These are phyloP conservation scores for Aspergillus coremiiformis DNA, from an alignment of 495 filamentous ascomycete genomes.

Conservation along the genomic window DNA sequence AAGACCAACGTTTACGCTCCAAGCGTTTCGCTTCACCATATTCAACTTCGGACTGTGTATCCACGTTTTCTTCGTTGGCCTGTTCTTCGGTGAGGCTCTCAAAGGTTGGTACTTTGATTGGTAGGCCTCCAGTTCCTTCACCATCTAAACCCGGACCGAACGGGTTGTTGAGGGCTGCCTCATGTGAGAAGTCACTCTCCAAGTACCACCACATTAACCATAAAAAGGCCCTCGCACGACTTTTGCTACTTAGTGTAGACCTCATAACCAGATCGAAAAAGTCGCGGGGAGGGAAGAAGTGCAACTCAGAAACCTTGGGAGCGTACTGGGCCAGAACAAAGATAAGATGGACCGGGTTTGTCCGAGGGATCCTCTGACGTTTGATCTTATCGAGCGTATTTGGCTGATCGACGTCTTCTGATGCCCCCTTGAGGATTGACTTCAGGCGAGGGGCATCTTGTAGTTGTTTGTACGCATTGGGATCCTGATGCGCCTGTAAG, in stretches of 20 bases:
- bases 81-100: conserved; percentile 69
- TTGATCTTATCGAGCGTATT: conserved; percentile 79
- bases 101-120: conserved; percentile 75
- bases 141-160: conserved; percentile 71
- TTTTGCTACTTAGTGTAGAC: conserved; percentile 70
- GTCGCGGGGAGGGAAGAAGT: conserved; percentile 78
- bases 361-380: conserved; percentile 59
- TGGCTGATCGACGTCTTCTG: conserved; percentile 86
- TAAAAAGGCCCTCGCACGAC: conserved; percentile 80
- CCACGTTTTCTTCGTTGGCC: conserved; percentile 79
- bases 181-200: conserved; percentile 85
- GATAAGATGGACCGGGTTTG: conserved; percentile 94
- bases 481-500: conserved; percentile 88
- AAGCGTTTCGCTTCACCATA: conserved; percentile 81
- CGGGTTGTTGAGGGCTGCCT: conserved; percentile 79
- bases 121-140: conserved; percentile 53
- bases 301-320: conserved; percentile 81
- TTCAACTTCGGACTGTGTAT: conserved; percentile 73
- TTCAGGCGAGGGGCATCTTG: conserved; percentile 95
- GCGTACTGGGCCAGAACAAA: conserved; percentile 92
- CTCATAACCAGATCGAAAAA: conserved; percentile 97
- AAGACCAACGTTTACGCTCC: conserved; percentile 62
- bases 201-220: conserved; percentile 99
- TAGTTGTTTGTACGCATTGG: conserved; percentile 93
- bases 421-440: conserved; percentile 94